phyloP scores from a whole-genome alignment of 306 rosid species.

The Rosa rugosa region DNA sequence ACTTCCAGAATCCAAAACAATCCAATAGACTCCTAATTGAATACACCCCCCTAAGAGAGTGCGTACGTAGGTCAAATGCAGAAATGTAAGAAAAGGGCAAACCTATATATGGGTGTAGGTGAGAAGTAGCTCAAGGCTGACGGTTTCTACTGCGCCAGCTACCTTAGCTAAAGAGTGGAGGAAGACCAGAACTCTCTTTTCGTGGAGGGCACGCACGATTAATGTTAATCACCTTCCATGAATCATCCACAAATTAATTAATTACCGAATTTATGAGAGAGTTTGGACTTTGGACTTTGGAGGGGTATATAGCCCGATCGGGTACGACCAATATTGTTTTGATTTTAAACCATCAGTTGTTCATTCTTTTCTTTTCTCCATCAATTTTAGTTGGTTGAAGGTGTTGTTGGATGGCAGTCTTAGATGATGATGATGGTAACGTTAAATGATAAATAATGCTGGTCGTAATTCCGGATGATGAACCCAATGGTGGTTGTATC shows the following conservation, averaged over 20 bases:
- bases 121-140: not conserved
- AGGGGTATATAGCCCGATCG: not conserved
- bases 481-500: not conserved
- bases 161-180: not conserved
- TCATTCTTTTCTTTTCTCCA: not conserved
- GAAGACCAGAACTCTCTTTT: not conserved
- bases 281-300: no score
- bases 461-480: not conserved
- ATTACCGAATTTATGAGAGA: not conserved
- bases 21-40: no score
- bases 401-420: not conserved
- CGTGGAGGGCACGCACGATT: slow-evolving; percentile 6
- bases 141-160: not conserved
- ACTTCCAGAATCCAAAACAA: no score
- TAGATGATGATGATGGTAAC: not conserved
- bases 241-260: not conserved
- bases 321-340: not conserved
- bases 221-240: not conserved
- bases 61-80: not conserved
- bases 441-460: not conserved
- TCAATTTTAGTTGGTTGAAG: not conserved
- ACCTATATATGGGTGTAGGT: not conserved
- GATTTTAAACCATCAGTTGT: not conserved
- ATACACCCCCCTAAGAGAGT: no score
- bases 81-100: not conserved